Evolutionary conservation across 768 basidiomycete species (phyloP).

Genomic region (Kwoniella sp.): DNA sequence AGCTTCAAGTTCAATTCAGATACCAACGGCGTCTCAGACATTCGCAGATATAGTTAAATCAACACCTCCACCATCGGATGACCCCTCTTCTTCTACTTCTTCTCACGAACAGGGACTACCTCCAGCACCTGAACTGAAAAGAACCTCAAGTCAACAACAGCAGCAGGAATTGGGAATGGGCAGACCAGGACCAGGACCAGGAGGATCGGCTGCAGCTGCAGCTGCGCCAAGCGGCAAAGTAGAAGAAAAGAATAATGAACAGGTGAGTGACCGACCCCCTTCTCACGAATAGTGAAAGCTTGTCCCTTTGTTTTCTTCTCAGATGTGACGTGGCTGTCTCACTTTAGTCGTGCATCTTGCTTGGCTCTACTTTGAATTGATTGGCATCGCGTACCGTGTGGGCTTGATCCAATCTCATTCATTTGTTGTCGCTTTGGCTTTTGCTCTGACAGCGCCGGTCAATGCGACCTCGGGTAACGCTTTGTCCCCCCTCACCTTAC

Average conservation of each 20-base stretch:
- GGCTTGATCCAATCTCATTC: not conserved
- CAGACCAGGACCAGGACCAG: slow-evolving; percentile 15
- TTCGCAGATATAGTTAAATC: slow-evolving; percentile 26
- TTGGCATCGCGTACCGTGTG: not conserved
- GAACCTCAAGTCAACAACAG: slow-evolving; percentile 17
- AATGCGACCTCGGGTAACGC: not conserved
- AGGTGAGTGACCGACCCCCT: slow-evolving; percentile 10
- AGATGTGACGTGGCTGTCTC: not conserved
- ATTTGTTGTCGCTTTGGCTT: not conserved
- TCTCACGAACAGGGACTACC: not conserved
- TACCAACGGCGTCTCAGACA: slow-evolving; percentile 12
- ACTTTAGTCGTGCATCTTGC: not conserved
- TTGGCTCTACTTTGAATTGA: not conserved
- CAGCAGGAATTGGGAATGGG: slow-evolving; percentile 28
- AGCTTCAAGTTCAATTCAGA: not conserved
- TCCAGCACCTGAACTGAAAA: slow-evolving; percentile 1
- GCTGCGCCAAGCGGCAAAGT: not conserved
- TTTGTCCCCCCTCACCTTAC: not conserved
- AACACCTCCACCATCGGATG: not conserved
- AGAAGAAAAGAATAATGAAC: no score
- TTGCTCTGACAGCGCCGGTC: not conserved
- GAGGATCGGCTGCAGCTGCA: not conserved
- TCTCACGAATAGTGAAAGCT: not conserved
- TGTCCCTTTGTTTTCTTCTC: no score
- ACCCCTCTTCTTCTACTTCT: not conserved